Percentiles rank a stretch among this genome's conserved stretches.
Evolutionary conservation across 441 rosid genomes (phyloP).

Genomic region (Flueggea neowawraea): DNA sequence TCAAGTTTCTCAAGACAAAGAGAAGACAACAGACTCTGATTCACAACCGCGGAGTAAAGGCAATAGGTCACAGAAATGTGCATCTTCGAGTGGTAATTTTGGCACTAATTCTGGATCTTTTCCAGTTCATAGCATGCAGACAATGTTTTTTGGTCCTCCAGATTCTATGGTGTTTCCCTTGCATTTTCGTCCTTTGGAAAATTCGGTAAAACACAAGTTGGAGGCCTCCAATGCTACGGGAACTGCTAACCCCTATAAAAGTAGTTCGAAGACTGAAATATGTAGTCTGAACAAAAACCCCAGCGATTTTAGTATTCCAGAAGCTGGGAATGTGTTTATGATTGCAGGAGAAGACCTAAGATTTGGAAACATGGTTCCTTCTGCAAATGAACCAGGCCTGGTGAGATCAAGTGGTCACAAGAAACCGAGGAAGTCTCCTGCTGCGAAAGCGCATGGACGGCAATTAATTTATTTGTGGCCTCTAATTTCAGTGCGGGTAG

Average conservation of each 20-base stretch:
- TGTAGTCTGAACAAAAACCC: conserved; percentile 87
- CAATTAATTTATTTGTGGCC: conserved; percentile 18
- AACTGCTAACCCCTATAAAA: conserved; percentile 31
- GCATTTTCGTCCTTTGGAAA: conserved; percentile 30
- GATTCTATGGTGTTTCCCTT: conserved; percentile 42
- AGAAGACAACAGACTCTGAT: conserved; percentile 38
- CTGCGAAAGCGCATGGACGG: conserved; percentile 30
- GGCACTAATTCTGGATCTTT: conserved; percentile 38
- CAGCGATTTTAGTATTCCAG: conserved; percentile 81
- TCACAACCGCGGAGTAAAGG: conserved; percentile 28
- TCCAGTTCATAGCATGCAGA: conserved; percentile 37
- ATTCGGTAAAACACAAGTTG: conserved; percentile 32
- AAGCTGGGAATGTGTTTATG: conserved; percentile 66
- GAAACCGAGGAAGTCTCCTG: conserved; percentile 49
- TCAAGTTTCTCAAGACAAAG: conserved; percentile 47
- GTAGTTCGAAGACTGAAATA: conserved; percentile 29
- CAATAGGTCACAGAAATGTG: conserved; percentile 28
- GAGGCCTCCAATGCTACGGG: conserved; percentile 25
- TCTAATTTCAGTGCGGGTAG: conserved; percentile 30
- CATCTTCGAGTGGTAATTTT: conserved; percentile 29
- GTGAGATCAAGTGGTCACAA: conserved; percentile 38
- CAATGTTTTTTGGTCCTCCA: conserved; percentile 34
- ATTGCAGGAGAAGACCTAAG: conserved; percentile 56
- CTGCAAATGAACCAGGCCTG: conserved; percentile 26
- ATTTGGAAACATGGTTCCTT: conserved; percentile 32